Evolutionary conservation across 257 asterid species (phyloP).

Genomic region (Jaltomata sinuosa): DNA sequence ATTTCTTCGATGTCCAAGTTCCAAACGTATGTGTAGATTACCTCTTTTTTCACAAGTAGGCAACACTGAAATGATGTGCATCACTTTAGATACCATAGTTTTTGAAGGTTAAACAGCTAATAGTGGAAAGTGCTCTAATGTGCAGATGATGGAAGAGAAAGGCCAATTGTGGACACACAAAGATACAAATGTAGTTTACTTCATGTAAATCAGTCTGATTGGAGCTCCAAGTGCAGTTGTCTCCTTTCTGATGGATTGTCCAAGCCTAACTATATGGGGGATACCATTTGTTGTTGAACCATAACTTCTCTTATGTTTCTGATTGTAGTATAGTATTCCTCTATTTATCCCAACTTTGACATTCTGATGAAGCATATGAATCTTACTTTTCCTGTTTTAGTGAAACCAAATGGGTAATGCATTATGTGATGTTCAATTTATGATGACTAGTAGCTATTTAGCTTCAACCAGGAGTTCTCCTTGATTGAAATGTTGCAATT

Average conservation of each 20-base stretch:
- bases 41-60: background rate
- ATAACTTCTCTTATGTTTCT: background rate
- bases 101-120: background rate
- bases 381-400: background rate
- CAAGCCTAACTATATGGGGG: background rate
- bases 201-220: constrained; percentile 5
- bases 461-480: background rate
- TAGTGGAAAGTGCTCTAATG: background rate
- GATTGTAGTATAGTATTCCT: background rate
- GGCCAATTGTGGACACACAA: constrained; percentile 36
- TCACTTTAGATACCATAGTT: background rate
- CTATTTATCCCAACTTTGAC: background rate
- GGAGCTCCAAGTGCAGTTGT: background rate
- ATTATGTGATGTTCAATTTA: background rate
- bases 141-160: constrained; percentile 60
- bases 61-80: background rate
- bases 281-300: background rate
- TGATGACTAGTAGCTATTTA: background rate
- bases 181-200: constrained; percentile 23
- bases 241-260: background rate
- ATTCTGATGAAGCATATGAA: background rate
- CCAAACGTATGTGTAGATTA: background rate
- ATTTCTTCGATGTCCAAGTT: background rate
- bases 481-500: background rate
- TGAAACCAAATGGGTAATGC: background rate